phyloP scores from a whole-genome alignment of 2,329 filamentous ascomycete species.

The Aspergillus aculeatinus region DNA sequence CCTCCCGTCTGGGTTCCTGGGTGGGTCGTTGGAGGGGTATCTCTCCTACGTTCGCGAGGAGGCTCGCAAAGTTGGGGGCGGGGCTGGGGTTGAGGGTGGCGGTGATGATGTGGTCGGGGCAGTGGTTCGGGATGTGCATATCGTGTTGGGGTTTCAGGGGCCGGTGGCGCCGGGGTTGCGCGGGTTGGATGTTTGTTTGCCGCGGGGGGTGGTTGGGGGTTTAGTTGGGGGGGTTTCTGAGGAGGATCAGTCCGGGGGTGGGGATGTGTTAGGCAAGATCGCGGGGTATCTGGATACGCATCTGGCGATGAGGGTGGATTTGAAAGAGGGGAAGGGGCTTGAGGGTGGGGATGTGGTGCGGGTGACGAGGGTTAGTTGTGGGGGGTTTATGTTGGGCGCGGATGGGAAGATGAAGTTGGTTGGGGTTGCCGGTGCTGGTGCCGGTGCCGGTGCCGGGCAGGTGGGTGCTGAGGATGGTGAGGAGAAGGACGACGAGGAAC shows the following conservation, averaged over 20 bases:
- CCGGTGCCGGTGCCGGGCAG: slow-evolving; percentile 11
- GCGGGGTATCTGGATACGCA: slow-evolving; percentile 38
- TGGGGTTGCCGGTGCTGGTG: slow-evolving; percentile 14
- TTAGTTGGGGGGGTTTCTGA: slow-evolving; percentile 20
- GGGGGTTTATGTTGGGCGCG: slow-evolving; percentile 38
- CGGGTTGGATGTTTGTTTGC: slow-evolving; percentile 35
- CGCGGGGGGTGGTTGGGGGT: slow-evolving; percentile 27
- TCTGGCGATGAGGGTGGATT: slow-evolving; percentile 41
- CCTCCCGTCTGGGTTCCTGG: slow-evolving; percentile 48
- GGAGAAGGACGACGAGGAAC: slow-evolving; percentile 20
- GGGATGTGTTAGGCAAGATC: slow-evolving; percentile 28
- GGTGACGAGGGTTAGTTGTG: slow-evolving; percentile 39
- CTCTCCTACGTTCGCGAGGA: slow-evolving; percentile 11
- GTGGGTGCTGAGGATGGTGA: slow-evolving; percentile 16
- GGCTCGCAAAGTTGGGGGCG: slow-evolving; percentile 12
- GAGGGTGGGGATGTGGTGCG: slow-evolving; percentile 38
- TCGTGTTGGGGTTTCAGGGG: slow-evolving; percentile 40
- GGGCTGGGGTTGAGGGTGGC: slow-evolving; percentile 19
- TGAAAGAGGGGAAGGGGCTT: slow-evolving; percentile 19
- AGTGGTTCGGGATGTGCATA: slow-evolving; percentile 39
- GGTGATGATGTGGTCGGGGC: background rate
- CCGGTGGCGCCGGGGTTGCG: slow-evolving; percentile 36
- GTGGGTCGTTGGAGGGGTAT: slow-evolving; percentile 44
- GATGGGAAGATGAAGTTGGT: slow-evolving; percentile 43
- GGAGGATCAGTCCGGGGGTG: slow-evolving; percentile 9